Conservation (phyloP, 2,329 filamentous ascomycete genomes). For the Aspergillus vadensis region DNA sequence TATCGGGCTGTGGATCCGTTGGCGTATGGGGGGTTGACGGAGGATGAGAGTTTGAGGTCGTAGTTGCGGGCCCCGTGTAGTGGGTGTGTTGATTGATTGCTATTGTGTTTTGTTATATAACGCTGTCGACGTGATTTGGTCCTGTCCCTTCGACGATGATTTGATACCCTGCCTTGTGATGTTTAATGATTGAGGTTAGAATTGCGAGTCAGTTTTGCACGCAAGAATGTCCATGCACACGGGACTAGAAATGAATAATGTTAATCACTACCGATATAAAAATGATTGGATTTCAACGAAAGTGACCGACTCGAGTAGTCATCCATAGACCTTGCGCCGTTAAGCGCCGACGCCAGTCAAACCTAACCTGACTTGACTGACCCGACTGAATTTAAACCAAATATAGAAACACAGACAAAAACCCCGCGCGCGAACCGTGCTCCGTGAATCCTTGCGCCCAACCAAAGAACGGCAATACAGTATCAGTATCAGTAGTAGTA, state of each 20-base stretch:
- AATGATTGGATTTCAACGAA: conserved; percentile 1
- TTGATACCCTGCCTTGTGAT: conserved; percentile 5
- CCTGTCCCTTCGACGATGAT: neutral
- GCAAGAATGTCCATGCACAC: neutral
- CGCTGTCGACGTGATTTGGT: neutral
- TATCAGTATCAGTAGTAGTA: neutral
- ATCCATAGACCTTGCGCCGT: neutral
- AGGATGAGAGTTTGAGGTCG: conserved; percentile 15
- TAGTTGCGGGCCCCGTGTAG: neutral
- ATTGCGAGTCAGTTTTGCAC: neutral
- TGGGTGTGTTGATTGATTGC: neutral
- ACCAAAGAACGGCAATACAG: neutral
- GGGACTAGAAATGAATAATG: neutral
- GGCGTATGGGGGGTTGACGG: conserved; percentile 36
- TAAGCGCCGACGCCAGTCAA: neutral
- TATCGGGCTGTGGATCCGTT: conserved; percentile 54
- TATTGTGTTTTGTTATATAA: neutral
- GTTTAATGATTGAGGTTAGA: conserved; percentile 2
- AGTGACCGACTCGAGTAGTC: neutral
- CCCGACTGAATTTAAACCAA: neutral
- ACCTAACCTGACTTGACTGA: neutral
- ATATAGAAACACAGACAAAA: neutral
- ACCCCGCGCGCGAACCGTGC: neutral
- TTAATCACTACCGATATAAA: neutral
- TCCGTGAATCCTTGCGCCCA: neutral